These are phyloP conservation scores for Podospora pseudocomata DNA, from an alignment of 495 filamentous ascomycete genomes.

Conservation along the genomic window DNA sequence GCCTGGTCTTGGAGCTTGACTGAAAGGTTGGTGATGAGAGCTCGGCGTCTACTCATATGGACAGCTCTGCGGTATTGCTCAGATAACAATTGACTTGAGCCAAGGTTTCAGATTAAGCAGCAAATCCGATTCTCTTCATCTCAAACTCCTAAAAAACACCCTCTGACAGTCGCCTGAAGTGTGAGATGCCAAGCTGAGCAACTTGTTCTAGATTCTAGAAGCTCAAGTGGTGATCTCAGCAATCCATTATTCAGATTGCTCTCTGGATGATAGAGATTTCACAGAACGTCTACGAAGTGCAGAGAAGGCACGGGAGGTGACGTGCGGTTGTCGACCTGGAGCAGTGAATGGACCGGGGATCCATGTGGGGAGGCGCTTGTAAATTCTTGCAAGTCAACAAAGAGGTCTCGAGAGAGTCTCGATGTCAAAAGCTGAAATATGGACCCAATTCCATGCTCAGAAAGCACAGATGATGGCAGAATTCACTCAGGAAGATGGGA, in stretches of 20 bases:
- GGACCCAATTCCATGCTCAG: neutral
- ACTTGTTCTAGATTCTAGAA: too few relatives aligned
- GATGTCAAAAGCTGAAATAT: neutral
- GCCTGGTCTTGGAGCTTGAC: too few relatives aligned
- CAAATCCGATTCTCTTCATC: too few relatives aligned
- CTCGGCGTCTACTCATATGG: too few relatives aligned
- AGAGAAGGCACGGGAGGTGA: slow-evolving; percentile 1
- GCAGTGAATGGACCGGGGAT: neutral
- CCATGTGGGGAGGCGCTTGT: neutral
- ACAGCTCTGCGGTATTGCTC: too few relatives aligned
- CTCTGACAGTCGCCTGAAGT: too few relatives aligned
- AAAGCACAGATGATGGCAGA: neutral
- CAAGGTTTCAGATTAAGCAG: too few relatives aligned
- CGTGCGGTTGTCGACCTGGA: neutral
- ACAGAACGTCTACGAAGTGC: neutral
- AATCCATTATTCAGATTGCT: neutral
- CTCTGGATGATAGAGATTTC: neutral
- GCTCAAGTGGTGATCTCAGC: too few relatives aligned
- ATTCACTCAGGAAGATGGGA: neutral
- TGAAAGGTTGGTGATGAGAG: too few relatives aligned
- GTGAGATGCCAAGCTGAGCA: too few relatives aligned
- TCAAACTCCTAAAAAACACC: too few relatives aligned
- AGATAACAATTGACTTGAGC: too few relatives aligned
- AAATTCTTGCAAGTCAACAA: neutral
- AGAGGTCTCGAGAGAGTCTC: neutral